Conservation (phyloP, 2,329 filamentous ascomycete genomes). For the Cladosporium sp. region DNA sequence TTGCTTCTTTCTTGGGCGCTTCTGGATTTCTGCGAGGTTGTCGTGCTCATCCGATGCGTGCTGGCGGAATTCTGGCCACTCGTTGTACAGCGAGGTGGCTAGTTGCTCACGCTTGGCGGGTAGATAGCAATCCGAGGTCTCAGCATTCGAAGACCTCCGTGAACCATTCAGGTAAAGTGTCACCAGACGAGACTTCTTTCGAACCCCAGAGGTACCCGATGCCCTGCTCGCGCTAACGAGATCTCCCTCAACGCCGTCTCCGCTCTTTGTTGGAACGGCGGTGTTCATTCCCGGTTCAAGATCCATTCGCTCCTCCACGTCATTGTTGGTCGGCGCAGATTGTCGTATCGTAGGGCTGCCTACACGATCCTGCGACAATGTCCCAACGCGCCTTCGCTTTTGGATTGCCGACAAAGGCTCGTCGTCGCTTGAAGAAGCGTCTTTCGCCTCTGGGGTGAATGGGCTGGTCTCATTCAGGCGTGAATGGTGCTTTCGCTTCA, state of each 20-base stretch:
- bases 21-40: slow-evolving; percentile 57
- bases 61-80: slow-evolving; percentile 29
- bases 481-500: neutral
- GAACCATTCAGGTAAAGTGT: neutral
- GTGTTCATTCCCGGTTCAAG: neutral
- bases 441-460: neutral
- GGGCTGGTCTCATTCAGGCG: neutral
- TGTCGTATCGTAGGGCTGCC: neutral
- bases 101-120: neutral
- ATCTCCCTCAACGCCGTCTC: neutral
- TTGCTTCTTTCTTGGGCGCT: slow-evolving; percentile 40
- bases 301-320: neutral
- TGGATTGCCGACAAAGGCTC: slow-evolving; percentile 8
- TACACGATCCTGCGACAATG: neutral
- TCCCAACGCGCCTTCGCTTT: neutral
- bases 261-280: neutral
- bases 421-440: neutral
- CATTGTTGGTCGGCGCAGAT: neutral
- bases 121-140: neutral
- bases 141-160: neutral
- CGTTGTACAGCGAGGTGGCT: slow-evolving; percentile 24
- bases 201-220: neutral
- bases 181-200: neutral
- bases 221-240: neutral
- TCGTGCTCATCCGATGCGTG: slow-evolving; percentile 45